Evolutionary conservation across 1,284 basidiomycete genomes (phyloP), one percentile per base, ranked within the genome.

Genomic region (Austroboletus rostrupii): DNA sequence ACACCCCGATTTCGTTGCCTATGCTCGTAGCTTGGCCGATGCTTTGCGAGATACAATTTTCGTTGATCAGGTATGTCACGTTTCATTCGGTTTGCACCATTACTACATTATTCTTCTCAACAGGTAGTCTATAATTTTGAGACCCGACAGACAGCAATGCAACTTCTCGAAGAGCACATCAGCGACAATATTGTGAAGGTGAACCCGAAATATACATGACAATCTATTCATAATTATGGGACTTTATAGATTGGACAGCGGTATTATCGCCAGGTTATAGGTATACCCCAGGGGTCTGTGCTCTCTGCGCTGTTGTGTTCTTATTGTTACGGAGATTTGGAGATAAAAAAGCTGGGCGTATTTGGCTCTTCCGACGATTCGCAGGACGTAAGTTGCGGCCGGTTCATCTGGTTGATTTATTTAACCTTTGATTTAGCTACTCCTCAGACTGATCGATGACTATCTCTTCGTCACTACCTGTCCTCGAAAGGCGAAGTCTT

Each of bases 281-380:
- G 97, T 0, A 98, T 99, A 28, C 94, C 97, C 0, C 97, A 99
- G 67, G 97, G 97, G 14, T 97, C 94, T 0, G 83, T 92, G 23
- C 71, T 99, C 26, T 97, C 93, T 6, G 83, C 90, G 1, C 64
- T 98, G 28, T 72, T 99, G 1, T 99, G 97, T 64, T 89, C 89
- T 2, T 89, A 94, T 68, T 97, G 94, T 68, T 98, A 98, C 56
- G 94, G 92, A 1, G 85, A 95, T 60, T 75, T 99, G 57, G 97
- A 98, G 68, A 75, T 71, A 23, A 72, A 68, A 7, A 67, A 64
- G 20, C 32, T 66, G 32, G 29, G 49, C n/a, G 73, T 81, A 53
- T 74, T 87, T n/a, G 60, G 67, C 3, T 90, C 86, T 54, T 79
- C 79, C 3, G 63, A 77, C 16, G 79, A 85, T 45, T 66, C 72